phyloP scores from a whole-genome alignment of 2,329 filamentous ascomycete genomes.

The Colletotrichum eleusines region DNA sequence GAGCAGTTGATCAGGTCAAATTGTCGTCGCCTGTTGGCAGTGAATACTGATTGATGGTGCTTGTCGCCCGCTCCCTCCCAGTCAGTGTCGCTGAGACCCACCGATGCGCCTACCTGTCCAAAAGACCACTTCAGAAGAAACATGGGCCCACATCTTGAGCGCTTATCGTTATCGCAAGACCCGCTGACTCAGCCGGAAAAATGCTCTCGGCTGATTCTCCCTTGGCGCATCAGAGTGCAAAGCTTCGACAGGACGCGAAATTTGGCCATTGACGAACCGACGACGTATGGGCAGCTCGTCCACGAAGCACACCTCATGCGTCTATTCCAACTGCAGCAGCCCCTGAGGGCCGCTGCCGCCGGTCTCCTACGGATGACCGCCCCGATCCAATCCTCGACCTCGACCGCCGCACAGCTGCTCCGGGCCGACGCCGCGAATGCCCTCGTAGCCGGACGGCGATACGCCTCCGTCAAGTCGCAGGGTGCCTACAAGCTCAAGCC shows the following conservation, averaged over 20 bases:
- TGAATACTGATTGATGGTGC: neutral
- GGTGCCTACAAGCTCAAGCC: conserved; percentile 75
- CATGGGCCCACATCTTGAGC: neutral
- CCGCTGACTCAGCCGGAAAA: conserved; percentile 42
- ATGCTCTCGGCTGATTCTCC: conserved; percentile 36
- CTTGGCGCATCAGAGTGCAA: conserved; percentile 26
- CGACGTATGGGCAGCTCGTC: conserved; percentile 34
- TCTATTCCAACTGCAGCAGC: conserved; percentile 61
- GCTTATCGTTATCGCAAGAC: conserved; percentile 40
- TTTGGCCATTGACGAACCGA: conserved; percentile 28
- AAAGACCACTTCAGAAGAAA: conserved; percentile 29
- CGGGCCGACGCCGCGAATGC: conserved; percentile 49
- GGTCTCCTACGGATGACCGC: conserved; percentile 44
- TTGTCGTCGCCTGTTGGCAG: neutral
- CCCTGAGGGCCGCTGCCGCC: conserved; percentile 56
- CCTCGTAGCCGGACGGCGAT: conserved; percentile 63
- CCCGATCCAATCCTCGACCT: conserved; percentile 39
- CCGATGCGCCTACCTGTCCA: conserved; percentile 33
- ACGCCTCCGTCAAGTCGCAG: conserved; percentile 73
- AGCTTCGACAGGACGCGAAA: conserved; percentile 23
- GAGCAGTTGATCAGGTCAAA: neutral
- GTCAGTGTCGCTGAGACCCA: neutral
- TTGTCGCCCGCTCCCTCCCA: conserved; percentile 1
- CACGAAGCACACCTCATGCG: conserved; percentile 53
- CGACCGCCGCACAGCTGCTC: conserved; percentile 31